These are phyloP conservation scores for Xylaria sp. DNA, from an alignment of 2,329 filamentous ascomycete species.

Conservation along the genomic window DNA sequence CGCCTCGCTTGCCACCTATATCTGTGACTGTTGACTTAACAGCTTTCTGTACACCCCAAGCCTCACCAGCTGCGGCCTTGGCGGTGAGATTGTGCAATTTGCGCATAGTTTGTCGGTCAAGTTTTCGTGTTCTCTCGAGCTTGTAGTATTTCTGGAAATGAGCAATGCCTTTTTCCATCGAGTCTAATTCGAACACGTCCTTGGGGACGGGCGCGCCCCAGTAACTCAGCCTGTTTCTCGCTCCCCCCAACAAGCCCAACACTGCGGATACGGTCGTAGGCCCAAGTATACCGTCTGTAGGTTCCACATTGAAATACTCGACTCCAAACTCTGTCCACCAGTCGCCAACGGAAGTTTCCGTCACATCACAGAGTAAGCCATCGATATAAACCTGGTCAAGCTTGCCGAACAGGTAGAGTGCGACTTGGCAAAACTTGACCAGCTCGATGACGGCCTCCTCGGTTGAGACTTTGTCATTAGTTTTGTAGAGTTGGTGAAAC, in stretches of 20 bases:
- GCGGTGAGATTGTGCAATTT: slow-evolving; percentile 84
- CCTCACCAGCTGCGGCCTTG: slow-evolving; percentile 88
- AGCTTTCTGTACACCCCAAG: slow-evolving; percentile 90
- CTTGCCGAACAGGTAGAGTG: slow-evolving; percentile 87
- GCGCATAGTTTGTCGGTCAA: slow-evolving; percentile 86
- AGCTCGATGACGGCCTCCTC: slow-evolving; percentile 85
- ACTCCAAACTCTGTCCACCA: slow-evolving; percentile 97
- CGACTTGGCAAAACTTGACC: slow-evolving; percentile 90
- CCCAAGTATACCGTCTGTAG: slow-evolving; percentile 89
- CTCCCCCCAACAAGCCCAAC: slow-evolving; percentile 87
- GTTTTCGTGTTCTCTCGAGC: slow-evolving; percentile 76
- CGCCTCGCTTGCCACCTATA: slow-evolving; percentile 90
- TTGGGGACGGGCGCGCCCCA: slow-evolving; percentile 86
- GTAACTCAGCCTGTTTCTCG: slow-evolving; percentile 87
- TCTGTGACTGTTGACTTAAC: slow-evolving; percentile 96
- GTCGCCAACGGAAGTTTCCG: slow-evolving; percentile 87
- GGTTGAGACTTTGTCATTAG: slow-evolving; percentile 82
- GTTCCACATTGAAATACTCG: slow-evolving; percentile 92
- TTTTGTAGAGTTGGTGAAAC: slow-evolving; percentile 90
- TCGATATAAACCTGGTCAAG: slow-evolving; percentile 90
- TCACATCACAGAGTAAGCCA: slow-evolving; percentile 90
- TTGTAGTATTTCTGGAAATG: slow-evolving; percentile 93
- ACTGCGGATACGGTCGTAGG: slow-evolving; percentile 91
- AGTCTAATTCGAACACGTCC: slow-evolving; percentile 87
- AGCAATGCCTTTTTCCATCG: slow-evolving; percentile 83